Conservation (phyloP, 2,329 filamentous ascomycete genomes). For the Xylariaceae sp. region DNA sequence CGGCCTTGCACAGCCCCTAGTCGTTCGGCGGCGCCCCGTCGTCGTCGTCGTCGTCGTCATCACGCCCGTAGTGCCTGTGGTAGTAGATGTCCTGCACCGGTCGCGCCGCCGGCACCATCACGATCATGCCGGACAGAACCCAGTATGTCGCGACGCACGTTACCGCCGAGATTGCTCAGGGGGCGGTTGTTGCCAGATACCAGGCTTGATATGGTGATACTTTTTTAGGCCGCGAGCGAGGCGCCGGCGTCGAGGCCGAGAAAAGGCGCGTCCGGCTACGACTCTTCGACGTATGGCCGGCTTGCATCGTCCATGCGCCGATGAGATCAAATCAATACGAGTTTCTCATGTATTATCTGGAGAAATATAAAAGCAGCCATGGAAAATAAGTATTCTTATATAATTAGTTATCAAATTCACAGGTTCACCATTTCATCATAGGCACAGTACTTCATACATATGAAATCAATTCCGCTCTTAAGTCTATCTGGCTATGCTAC, state of each 20-base stretch:
- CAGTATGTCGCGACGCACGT: conserved; percentile 5
- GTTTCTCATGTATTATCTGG: background rate
- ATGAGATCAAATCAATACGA: background rate
- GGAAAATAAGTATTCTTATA: no score
- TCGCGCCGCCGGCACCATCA: background rate
- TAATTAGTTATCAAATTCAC: no score
- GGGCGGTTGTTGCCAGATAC: background rate
- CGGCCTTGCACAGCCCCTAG: conserved; percentile 25
- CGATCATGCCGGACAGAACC: conserved; percentile 12
- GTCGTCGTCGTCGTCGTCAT: conserved; percentile 1
- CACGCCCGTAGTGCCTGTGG: background rate
- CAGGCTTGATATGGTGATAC: conserved; percentile 1
- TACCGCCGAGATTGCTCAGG: background rate
- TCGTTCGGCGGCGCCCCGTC: no score
- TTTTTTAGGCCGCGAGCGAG: background rate
- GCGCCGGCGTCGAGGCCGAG: background rate
- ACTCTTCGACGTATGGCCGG: background rate
- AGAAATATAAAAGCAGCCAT: no score
- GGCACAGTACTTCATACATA: no score
- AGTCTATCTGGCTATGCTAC: no score
- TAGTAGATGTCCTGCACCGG: conserved; percentile 10
- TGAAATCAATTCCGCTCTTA: no score
- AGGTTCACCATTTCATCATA: no score
- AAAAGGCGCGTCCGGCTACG: background rate
- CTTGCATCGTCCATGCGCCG: conserved; percentile 3